Base-by-base conservation (phyloP, 768 basidiomycete genomes). In the Hericium alpestre region DNA sequence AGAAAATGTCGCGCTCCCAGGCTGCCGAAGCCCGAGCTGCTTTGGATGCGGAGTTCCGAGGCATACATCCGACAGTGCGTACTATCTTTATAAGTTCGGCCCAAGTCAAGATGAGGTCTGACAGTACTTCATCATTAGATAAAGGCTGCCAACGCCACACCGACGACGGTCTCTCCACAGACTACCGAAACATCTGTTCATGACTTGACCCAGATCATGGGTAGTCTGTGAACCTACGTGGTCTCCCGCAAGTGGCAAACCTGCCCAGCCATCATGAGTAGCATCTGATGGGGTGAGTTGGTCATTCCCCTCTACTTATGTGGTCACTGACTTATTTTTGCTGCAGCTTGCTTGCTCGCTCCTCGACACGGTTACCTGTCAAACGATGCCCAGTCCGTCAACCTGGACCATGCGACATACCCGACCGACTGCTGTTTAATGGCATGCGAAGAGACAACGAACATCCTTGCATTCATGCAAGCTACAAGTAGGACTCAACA, bases 21-120 rank as follows among this genome's bases (percentile, higher is more conserved):
- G 54, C 54, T 16, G 54, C 54, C 20, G 54, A 54, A 47, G 54
- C 54, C 22, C 23, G 39, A 41, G 54, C 41, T 16, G 39, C 41
- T 16, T 41, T 54, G 20, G 54, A 54, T 23, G 38, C 38, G n/a
- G 39, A 54, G 11, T 54, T 54, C 40, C 18, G 32, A 25, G 54
- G 40, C 27, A 41, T 54, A 10, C 54, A 54, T 38, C 27, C 25
- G 13, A 13, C 38, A 13, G 27, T 20, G 13, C 13, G 23, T 18
- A 54, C 32, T 32, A 18, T 16, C 43, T 54, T n/a, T n/a, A n/a
- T n/a, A n/a, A n/a, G n/a, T n/a, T 46, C 49, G 49, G 3, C 2
- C 20, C 5, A 9, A 23, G 8, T 37, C 7, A 16, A 25, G 20
- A 25, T 27, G 43, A 46, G 43, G n/a, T 12, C 32, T 12, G 25